A percentile compares a stretch with the other conserved stretches of the same genome.
Evolutionary conservation across 208 protist species (phyloP).

Genomic region (Leishmania tropica): DNA sequence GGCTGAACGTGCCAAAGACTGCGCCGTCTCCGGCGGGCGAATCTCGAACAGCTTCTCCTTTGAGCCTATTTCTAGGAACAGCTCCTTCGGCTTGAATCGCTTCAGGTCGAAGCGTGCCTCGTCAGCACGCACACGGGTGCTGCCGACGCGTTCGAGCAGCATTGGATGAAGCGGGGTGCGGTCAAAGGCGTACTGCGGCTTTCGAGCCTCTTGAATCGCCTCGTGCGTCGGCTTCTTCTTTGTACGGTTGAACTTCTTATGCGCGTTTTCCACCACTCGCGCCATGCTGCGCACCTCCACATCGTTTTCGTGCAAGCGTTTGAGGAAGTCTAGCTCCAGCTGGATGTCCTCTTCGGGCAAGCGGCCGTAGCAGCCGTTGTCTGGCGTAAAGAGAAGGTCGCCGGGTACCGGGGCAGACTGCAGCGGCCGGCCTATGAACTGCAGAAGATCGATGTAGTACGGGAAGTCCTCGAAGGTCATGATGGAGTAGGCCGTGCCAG

Average conservation of each 20-base stretch:
- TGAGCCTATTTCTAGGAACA: slow-evolving; percentile 75
- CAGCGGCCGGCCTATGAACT: slow-evolving; percentile 82
- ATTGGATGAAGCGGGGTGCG: slow-evolving; percentile 84
- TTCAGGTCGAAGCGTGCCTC: slow-evolving; percentile 72
- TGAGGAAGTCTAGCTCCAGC: slow-evolving; percentile 85
- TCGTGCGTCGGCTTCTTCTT: slow-evolving; percentile 91
- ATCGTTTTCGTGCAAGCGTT: slow-evolving; percentile 58
- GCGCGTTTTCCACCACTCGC: slow-evolving; percentile 85
- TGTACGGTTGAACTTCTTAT: slow-evolving; percentile 90
- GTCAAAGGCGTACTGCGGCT: slow-evolving; percentile 82
- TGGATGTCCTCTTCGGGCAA: slow-evolving; percentile 88
- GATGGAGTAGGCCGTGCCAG: slow-evolving; percentile 95
- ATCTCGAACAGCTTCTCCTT: slow-evolving; percentile 85
- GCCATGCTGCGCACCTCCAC: slow-evolving; percentile 82
- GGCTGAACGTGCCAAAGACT: slow-evolving; percentile 35
- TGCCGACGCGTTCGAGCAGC: slow-evolving; percentile 64
- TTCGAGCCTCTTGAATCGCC: slow-evolving; percentile 80
- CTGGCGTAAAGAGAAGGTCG: slow-evolving; percentile 76
- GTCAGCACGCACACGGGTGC: slow-evolving; percentile 63
- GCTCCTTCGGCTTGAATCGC: slow-evolving; percentile 86
- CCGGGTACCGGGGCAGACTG: slow-evolving; percentile 47
- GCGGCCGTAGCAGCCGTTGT: slow-evolving; percentile 90
- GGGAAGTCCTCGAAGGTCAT: slow-evolving; percentile 97
- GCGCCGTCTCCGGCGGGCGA: slow-evolving; percentile 60
- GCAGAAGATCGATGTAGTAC: slow-evolving; percentile 91